Evolutionary conservation across 345 rosid species (phyloP), one percentile per base, ranked within the genome.

Genomic region (Citrus maxima): DNA sequence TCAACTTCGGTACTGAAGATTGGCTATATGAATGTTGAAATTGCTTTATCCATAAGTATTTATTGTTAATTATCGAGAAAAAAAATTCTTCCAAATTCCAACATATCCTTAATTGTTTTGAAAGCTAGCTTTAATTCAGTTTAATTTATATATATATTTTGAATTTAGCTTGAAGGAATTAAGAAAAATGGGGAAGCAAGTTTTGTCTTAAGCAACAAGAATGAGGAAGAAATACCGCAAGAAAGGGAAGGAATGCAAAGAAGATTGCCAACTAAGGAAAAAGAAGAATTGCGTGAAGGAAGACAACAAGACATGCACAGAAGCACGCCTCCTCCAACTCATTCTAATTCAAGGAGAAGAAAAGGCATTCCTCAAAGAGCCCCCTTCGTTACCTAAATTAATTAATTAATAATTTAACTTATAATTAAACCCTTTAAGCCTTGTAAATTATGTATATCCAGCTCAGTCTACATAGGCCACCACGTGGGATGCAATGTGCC

Each of bases 301-400:
- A 78, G 76, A 58, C 79, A 61, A 73, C 38, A 85, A 77, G 83
- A 80, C 65, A 77, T 70, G 80, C 51, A 70, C 72, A 66, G 75
- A 66, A n/a, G 75, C 77, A 75, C 81, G 38, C 70, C 75, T 67
- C 74, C 60, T 35, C 75, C 82, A 13, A 25, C 80, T 40, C 81
- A 56, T 54, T 66, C 82, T 34, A 83, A 72, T 80, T 83, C 88
- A 21, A 82, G 85, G 80, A 78, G 87, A 76, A 82, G 89, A 72
- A 84, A 87, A 74, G 89, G 89, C 76, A 78, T 84, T 54, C 89
- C 89, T 19, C 87, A 79, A 24, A 81, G 89, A 72, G 89, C 89
- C 22, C 86, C 89, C 32, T 87, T 84, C 21, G 80, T 79, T 68
- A 78, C 77, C 67, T 79, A 74, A 74, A 80, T 55, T 18, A 38